These are phyloP conservation scores for Calonectria pteridis DNA, from an alignment of 2,329 filamentous ascomycete species.

Conservation along the genomic window DNA sequence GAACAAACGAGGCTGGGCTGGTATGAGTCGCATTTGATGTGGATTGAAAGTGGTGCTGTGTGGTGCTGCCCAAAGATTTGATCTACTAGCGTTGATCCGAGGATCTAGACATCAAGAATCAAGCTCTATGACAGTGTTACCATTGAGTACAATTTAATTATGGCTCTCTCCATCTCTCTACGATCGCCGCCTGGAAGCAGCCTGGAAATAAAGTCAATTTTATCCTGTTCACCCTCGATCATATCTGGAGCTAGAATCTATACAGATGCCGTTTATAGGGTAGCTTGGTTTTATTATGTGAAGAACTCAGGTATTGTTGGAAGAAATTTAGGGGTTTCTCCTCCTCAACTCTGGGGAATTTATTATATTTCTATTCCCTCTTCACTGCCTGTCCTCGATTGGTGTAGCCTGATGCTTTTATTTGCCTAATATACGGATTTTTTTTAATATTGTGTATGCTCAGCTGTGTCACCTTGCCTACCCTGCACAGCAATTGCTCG, in stretches of 20 bases:
- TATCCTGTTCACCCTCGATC: not conserved
- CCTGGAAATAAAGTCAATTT: not conserved
- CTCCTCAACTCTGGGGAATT: not conserved
- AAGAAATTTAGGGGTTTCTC: not conserved
- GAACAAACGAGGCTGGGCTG: too few relatives aligned
- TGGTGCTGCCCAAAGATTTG: not conserved
- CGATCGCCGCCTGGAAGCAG: too few relatives aligned
- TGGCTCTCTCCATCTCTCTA: not conserved
- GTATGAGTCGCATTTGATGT: not conserved
- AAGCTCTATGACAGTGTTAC: too few relatives aligned
- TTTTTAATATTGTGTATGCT: too few relatives aligned
- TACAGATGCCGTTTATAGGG: not conserved
- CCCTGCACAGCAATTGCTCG: not conserved
- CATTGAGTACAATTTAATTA: not conserved
- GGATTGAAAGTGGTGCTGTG: not conserved
- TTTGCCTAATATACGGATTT: too few relatives aligned
- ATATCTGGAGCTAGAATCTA: not conserved
- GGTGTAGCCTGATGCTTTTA: not conserved
- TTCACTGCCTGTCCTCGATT: not conserved
- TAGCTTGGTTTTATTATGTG: not conserved
- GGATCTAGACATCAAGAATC: not conserved
- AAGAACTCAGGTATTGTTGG: not conserved
- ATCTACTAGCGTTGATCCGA: not conserved
- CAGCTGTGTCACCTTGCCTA: accelerated
- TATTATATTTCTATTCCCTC: not conserved